Percentiles rank a stretch among this genome's conserved stretches.
Conservation (phyloP, 192 early-diverging fungal species). For the Haplosporangium gracile region DNA sequence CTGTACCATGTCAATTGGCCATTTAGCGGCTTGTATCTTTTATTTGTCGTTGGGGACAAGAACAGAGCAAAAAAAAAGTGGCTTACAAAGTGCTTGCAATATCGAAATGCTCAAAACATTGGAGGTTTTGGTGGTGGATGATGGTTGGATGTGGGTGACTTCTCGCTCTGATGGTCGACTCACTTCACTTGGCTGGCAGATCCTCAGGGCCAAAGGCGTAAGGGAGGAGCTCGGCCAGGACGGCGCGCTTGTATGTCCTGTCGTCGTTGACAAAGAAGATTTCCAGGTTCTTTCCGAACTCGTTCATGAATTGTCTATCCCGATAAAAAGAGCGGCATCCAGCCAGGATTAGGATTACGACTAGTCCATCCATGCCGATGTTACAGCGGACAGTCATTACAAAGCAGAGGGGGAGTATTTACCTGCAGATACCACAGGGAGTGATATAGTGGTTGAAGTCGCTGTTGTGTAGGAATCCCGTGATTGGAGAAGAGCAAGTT, state of each 20-base stretch:
- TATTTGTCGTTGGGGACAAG: not conserved
- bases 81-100: not conserved
- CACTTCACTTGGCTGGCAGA: conserved; percentile 28
- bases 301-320: conserved; percentile 56
- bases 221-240: conserved; percentile 46
- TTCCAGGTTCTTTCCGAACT: conserved; percentile 56
- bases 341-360: not conserved
- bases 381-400: not conserved
- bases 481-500: not conserved
- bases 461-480: conserved; percentile 17
- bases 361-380: not conserved
- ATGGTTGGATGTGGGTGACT: not conserved
- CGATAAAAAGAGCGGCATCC: not conserved
- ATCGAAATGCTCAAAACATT: not conserved
- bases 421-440: conserved; percentile 58
- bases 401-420: not conserved
- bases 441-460: conserved; percentile 50
- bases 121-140: not conserved
- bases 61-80: not conserved
- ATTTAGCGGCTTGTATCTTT: not conserved
- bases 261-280: conserved; percentile 56
- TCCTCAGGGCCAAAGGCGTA: conserved; percentile 55
- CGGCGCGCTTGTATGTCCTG: conserved; percentile 48
- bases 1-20: not conserved
- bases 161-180: not conserved